Evolutionary conservation across 2,329 filamentous ascomycete species (phyloP).

Genomic region (Clonostachys byssicola): DNA sequence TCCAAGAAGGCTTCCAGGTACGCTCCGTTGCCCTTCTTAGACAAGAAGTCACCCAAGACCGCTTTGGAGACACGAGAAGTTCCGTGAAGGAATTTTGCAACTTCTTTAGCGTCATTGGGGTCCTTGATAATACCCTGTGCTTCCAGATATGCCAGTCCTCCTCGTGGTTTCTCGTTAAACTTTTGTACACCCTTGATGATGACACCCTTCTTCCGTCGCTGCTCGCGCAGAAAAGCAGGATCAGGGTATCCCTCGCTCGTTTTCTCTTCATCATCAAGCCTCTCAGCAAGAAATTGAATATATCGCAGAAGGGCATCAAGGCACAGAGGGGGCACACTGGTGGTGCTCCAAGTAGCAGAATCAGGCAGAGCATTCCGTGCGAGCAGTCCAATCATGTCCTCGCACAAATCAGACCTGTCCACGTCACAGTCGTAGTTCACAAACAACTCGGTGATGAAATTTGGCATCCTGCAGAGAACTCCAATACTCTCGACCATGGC

Average conservation of each 20-base stretch:
- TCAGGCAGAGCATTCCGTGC: conserved; percentile 95
- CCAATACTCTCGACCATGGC: conserved; percentile 98
- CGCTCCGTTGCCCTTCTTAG: conserved; percentile 84
- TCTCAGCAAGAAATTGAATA: conserved; percentile 86
- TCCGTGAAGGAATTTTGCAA: conserved; percentile 83
- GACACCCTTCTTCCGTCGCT: conserved; percentile 76
- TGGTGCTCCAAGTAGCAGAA: conserved; percentile 97
- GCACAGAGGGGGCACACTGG: conserved; percentile 92
- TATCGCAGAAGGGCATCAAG: conserved; percentile 88
- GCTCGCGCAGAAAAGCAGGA: conserved; percentile 59
- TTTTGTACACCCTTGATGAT: conserved; percentile 85
- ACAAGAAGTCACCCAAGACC: conserved; percentile 85
- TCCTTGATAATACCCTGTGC: conserved; percentile 82
- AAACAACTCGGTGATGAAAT: conserved; percentile 92
- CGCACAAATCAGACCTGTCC: conserved; percentile 85
- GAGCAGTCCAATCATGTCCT: conserved; percentile 90
- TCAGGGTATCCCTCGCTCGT: conserved; percentile 63
- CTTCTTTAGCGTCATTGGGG: conserved; percentile 66
- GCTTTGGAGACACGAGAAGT: conserved; percentile 89
- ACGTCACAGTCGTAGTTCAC: conserved; percentile 98
- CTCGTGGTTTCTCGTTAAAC: conserved; percentile 94
- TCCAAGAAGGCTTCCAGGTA: conserved; percentile 81
- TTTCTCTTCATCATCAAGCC: conserved; percentile 69
- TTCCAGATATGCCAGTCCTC: conserved; percentile 79
- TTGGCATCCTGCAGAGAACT: conserved; percentile 85